Evolutionary conservation across 2,329 filamentous ascomycete genomes (phyloP).

Genomic region (Colletotrichum orchidophilum): DNA sequence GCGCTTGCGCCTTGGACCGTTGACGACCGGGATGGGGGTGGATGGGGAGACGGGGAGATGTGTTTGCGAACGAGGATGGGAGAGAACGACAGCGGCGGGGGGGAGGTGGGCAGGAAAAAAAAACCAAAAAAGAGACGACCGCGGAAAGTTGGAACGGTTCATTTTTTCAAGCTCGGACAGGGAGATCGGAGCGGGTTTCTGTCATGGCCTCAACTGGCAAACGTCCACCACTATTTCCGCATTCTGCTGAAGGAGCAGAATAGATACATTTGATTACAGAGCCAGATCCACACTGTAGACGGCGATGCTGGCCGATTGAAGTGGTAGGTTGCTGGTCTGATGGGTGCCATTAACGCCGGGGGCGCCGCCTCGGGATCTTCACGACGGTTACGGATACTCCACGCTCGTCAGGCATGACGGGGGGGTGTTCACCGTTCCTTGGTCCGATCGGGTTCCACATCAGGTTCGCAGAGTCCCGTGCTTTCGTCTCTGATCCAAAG

Average conservation of each 20-base stretch:
- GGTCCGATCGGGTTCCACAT: background rate
- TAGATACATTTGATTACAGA: background rate
- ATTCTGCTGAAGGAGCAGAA: background rate
- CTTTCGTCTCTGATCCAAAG: background rate
- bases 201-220: constrained; percentile 7
- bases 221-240: background rate
- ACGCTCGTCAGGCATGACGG: background rate
- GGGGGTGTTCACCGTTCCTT: too few relatives aligned
- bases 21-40: constrained; percentile 16
- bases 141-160: constrained; percentile 11
- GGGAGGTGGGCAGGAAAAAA: background rate
- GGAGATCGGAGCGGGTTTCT: constrained; percentile 27
- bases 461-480: background rate
- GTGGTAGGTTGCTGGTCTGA: too few relatives aligned
- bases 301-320: too few relatives aligned
- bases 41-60: background rate
- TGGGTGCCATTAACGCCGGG: too few relatives aligned
- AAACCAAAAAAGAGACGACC: background rate
- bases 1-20: background rate
- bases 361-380: background rate
- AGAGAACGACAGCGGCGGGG: background rate
- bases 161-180: constrained; percentile 25
- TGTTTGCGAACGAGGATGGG: background rate
- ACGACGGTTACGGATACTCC: background rate
- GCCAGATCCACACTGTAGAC: background rate